A percentile compares a stretch with the other conserved stretches of the same genome.
Evolutionary conservation across 495 filamentous ascomycete species (phyloP).

Genomic region (Melanomma pulvis-pyrius): DNA sequence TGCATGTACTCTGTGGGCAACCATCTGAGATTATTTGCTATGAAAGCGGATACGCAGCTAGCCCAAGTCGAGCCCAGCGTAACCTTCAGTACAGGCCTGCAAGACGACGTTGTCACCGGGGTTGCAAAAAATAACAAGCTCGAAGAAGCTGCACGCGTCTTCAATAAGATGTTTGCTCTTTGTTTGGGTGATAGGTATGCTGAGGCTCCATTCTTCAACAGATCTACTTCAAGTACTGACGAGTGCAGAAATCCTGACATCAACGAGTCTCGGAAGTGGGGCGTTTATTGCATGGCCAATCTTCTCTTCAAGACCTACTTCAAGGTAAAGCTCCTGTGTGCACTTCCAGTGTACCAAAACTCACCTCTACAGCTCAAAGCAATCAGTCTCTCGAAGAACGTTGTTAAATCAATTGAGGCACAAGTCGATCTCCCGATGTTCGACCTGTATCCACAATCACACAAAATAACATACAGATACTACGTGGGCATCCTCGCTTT

Average conservation of each 20-base stretch:
- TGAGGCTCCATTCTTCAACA: neutral
- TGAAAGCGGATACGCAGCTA: conserved; percentile 75
- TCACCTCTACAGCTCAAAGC: conserved; percentile 66
- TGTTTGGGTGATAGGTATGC: conserved; percentile 86
- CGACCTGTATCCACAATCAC: conserved; percentile 75
- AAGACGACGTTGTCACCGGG: conserved; percentile 76
- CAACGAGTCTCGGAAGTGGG: conserved; percentile 95
- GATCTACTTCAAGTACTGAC: conserved; percentile 28
- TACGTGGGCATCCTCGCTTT: conserved; percentile 89
- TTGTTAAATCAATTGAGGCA: conserved; percentile 77
- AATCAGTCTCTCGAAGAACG: conserved; percentile 85
- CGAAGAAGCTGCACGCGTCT: conserved; percentile 83
- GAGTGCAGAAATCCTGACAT: conserved; percentile 67
- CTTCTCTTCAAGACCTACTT: conserved; percentile 98
- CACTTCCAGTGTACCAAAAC: neutral
- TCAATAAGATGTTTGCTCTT: conserved; percentile 85
- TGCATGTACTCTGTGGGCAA: conserved; percentile 83
- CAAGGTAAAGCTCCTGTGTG: conserved; percentile 54
- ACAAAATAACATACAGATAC: conserved; percentile 96
- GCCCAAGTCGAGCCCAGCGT: conserved; percentile 51
- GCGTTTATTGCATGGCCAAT: conserved; percentile 88
- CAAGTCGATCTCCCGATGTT: conserved; percentile 75
- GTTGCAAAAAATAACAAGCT: conserved; percentile 74
- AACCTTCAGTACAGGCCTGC: conserved; percentile 56
- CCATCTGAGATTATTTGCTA: conserved; percentile 82